Conservation (phyloP, 257 asterid genomes). For the Solanum ahanhuiri region DNA sequence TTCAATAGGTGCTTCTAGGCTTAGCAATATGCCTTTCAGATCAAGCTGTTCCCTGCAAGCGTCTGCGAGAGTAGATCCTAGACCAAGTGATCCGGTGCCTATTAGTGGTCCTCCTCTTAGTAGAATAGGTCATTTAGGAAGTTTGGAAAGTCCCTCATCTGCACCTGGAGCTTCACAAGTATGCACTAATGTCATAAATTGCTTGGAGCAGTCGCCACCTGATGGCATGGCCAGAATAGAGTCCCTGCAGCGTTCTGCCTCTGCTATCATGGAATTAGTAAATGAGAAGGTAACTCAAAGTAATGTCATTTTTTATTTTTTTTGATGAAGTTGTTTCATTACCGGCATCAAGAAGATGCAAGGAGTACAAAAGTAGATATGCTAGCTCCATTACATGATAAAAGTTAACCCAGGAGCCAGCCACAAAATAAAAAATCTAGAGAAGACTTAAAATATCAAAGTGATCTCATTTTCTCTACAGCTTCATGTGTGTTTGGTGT, state of each 20-base stretch:
- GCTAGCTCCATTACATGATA: neutral
- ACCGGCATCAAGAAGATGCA: neutral
- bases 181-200: conserved; percentile 32
- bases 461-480: neutral
- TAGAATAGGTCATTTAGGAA: conserved; percentile 28
- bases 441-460: neutral
- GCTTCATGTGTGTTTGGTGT: neutral
- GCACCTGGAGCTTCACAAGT: conserved; percentile 62
- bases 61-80: conserved; percentile 23
- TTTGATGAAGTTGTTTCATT: neutral
- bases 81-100: conserved; percentile 48
- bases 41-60: conserved; percentile 32
- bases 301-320: neutral
- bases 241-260: conserved; percentile 56
- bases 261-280: conserved; percentile 60
- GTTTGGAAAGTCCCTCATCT: conserved; percentile 41
- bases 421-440: neutral
- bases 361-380: neutral
- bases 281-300: conserved; percentile 53
- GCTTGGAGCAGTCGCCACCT: conserved; percentile 48
- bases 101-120: conserved; percentile 30
- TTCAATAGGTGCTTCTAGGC: conserved; percentile 41
- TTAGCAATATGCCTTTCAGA: conserved; percentile 36
- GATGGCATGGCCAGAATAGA: conserved; percentile 63
- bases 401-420: neutral